Conservation (phyloP, 1,284 basidiomycete genomes). For the Apiotrichum gracile region DNA sequence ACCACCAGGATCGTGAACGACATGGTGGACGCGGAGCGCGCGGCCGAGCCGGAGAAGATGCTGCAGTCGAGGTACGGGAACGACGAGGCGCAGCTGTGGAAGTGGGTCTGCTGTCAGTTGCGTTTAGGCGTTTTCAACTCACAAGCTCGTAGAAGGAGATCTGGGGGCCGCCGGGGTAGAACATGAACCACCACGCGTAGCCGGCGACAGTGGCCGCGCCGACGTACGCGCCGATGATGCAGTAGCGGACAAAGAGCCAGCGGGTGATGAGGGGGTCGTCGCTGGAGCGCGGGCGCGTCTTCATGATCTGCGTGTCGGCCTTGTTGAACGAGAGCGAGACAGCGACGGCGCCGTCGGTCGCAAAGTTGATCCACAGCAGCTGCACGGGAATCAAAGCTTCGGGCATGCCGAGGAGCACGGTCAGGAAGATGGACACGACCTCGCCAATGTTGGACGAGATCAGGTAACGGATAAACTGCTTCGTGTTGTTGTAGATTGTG, state of each 20-base stretch:
- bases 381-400: constrained; percentile 97
- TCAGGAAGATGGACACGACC: constrained; percentile 95
- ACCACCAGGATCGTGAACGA: constrained; percentile 65
- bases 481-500: constrained; percentile 97
- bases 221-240: constrained; percentile 89
- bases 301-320: constrained; percentile 93
- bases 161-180: constrained; percentile 81
- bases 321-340: constrained; percentile 99
- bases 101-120: constrained; percentile 64
- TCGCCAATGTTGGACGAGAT: constrained; percentile 97
- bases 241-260: constrained; percentile 94
- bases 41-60: constrained; percentile 83
- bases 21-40: constrained; percentile 87
- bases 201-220: constrained; percentile 92
- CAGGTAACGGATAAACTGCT: constrained; percentile 66
- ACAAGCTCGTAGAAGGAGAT: constrained; percentile 90
- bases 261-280: constrained; percentile 83
- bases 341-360: constrained; percentile 70
- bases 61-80: constrained; percentile 88
- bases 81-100: constrained; percentile 75
- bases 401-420: constrained; percentile 94
- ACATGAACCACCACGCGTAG: constrained; percentile 98
- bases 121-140: constrained; percentile 42
- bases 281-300: constrained; percentile 77
- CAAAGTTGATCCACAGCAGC: constrained; percentile 84